A percentile compares a stretch with the other conserved stretches of the same genome.
phyloP scores from a whole-genome alignment of 2,329 filamentous ascomycete genomes.

The Pseudocercospora ulei region DNA sequence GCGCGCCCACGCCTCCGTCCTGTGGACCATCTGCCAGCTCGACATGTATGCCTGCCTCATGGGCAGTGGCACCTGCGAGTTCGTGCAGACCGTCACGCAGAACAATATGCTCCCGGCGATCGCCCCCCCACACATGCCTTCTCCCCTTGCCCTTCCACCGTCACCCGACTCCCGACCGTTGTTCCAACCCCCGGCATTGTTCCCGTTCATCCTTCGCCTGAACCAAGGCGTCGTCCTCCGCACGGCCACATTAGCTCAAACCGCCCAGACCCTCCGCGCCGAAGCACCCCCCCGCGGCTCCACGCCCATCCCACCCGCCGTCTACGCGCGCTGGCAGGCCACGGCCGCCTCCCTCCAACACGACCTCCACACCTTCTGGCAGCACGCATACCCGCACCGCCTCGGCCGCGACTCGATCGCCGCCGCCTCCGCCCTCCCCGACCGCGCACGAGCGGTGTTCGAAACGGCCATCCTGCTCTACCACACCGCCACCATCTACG shows the following conservation, averaged over 20 bases:
- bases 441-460: constrained; percentile 29
- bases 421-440: constrained; percentile 29
- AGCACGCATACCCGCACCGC: constrained; percentile 25
- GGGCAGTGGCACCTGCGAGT: constrained; percentile 44
- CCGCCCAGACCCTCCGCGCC: constrained; percentile 37
- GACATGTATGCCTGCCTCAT: constrained; percentile 49
- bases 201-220: constrained; percentile 39
- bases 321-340: constrained; percentile 26
- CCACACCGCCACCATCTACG: constrained; percentile 44
- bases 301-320: constrained; percentile 18
- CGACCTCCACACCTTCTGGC: constrained; percentile 30
- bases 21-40: constrained; percentile 48
- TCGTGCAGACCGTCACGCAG: constrained; percentile 42
- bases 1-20: constrained; percentile 42
- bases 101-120: constrained; percentile 42
- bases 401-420: constrained; percentile 23
- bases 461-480: constrained; percentile 43
- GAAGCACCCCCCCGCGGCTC: constrained; percentile 30
- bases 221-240: constrained; percentile 41
- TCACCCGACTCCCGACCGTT: constrained; percentile 19
- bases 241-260: constrained; percentile 40
- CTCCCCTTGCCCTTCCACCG: background rate
- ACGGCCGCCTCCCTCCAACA: constrained; percentile 25
- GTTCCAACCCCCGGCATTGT: constrained; percentile 16
- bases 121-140: constrained; percentile 25